phyloP scores from a whole-genome alignment of 768 basidiomycete species.

The Ramaria rubella region DNA sequence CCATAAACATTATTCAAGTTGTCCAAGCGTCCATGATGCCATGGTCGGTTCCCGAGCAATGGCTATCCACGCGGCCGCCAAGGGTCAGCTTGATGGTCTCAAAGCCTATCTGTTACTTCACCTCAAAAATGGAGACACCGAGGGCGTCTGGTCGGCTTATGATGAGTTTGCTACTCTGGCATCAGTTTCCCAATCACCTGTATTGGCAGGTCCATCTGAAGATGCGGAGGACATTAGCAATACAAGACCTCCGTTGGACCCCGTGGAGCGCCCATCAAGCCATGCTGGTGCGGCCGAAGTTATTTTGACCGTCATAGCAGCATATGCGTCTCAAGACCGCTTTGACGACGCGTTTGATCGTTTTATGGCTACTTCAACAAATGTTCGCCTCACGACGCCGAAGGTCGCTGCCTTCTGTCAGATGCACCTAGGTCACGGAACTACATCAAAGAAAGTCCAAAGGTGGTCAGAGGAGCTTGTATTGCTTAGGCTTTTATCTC shows the following conservation, averaged over 20 bases:
- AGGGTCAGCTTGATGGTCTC: constrained; percentile 41
- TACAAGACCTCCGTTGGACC: neutral
- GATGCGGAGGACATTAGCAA: neutral
- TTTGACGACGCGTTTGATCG: constrained; percentile 48
- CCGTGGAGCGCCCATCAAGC: constrained; percentile 3
- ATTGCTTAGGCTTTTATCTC: constrained; percentile 44
- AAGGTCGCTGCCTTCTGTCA: constrained; percentile 35
- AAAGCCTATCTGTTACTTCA: constrained; percentile 42
- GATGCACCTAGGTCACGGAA: constrained; percentile 27
- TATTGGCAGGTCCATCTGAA: neutral
- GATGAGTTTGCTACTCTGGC: constrained; percentile 21
- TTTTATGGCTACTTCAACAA: constrained; percentile 31
- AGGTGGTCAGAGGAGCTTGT: constrained; percentile 43
- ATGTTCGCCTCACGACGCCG: constrained; percentile 29
- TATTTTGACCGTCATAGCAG: constrained; percentile 50
- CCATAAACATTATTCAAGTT: neutral
- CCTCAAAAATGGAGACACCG: constrained; percentile 36
- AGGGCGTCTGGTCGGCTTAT: constrained; percentile 41
- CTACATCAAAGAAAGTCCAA: constrained; percentile 32
- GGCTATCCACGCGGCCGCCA: constrained; percentile 41
- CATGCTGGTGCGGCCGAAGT: constrained; percentile 17
- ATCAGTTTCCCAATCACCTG: neutral
- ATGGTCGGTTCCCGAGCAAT: constrained; percentile 31
- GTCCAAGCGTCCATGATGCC: neutral
- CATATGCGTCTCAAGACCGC: constrained; percentile 51